Base-by-base conservation (phyloP, 1,284 basidiomycete species). In the Sanguinoderma infundibulare region DNA sequence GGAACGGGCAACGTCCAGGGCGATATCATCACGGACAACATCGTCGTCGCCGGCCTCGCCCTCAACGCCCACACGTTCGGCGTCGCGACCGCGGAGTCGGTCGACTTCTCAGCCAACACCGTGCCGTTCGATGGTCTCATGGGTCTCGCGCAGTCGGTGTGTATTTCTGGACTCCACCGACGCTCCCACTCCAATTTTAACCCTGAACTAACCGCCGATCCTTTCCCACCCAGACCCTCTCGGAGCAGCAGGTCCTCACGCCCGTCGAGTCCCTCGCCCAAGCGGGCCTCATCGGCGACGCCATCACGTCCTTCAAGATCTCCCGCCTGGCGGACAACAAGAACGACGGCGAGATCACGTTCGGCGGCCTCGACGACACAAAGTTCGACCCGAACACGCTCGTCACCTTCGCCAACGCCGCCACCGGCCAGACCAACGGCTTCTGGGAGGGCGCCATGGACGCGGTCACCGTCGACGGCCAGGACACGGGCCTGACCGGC, bases 221-320 rank as follows among this genome's bases (percentile, higher is more conserved):
- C 53, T 20, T n/a, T 35, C 52, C 5, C 42, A 28, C 14, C 42
- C 28, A 89, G 82, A 78, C 73, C 24, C 79, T 94, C 57, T 92
- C 91, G 30, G 76, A 91, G 65, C 86, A 95, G 70, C 68, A 79
- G 28, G 83, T 84, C 2, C 75, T 78, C 14, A 96, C 94, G 0
- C 90, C 91, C 9, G 85, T 93, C 51, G 92, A 96, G 73, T 77
- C 90, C 1, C 81, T 96, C 46, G 87, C 86, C 8, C 66, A 78
- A 32, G 77, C 78, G 2, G 87, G 87, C 39, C 76, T 87, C 52
- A 88, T 96, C 62, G 68, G 78, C 36, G 81, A 83, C 7, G 84
- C 92, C 4, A 90, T 96, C 71, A 87, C 89, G 22, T 92, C 91
- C 14, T 95, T 87, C 82, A 93, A 92, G 74, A 86, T 96, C 58